Evolutionary conservation across 306 rosid genomes (phyloP), one percentile per base, ranked within the genome.

Genomic region (Lupinus albus): DNA sequence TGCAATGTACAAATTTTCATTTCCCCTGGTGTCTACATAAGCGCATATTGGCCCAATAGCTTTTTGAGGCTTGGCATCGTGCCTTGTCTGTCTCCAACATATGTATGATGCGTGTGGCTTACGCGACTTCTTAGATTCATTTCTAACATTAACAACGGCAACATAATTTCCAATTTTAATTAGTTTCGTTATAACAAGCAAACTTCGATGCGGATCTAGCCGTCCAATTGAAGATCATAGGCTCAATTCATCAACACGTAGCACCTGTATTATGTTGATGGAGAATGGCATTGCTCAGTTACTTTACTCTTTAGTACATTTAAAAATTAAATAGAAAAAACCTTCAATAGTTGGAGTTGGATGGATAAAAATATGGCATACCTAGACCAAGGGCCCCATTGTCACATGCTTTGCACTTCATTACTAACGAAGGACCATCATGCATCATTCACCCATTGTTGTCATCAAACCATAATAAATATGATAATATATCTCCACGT

Each of bases 211-310:
- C 33, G 14, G 21, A 49, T n/a, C 21, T 32, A 16, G 2, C 33
- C 59, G 35, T 49, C 60, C 60, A 15, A 48, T 18, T 5, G 25
- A 32, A 21, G 35, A 14, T 32, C 61, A 12, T 18, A 39, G 0
- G 14, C 64, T 13, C 11, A 13, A 30, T 41, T 41, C 11, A n/a
- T 7, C 14, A 51, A 67, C 81, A 80, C 78, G 81, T 80, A 81
- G 61, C 68, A 35, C 61, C 72, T 51, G 72, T 17, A 67, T 67
- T 17, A 7, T 36, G 65, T 25, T n/a, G 18, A 35, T 50, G 61
- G 17, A 11, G 8, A 49, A 49, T 39, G 16, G 4, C 35, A 49
- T 48, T 4, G 18, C 45, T 72, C 13, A 48, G 35, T 61, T 14
- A 54, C 49, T 53, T n/a, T n/a, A n/a, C n/a, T n/a, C n/a, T n/a